Conservation (phyloP, 768 basidiomycete species). For the Tulasnella sp. region DNA sequence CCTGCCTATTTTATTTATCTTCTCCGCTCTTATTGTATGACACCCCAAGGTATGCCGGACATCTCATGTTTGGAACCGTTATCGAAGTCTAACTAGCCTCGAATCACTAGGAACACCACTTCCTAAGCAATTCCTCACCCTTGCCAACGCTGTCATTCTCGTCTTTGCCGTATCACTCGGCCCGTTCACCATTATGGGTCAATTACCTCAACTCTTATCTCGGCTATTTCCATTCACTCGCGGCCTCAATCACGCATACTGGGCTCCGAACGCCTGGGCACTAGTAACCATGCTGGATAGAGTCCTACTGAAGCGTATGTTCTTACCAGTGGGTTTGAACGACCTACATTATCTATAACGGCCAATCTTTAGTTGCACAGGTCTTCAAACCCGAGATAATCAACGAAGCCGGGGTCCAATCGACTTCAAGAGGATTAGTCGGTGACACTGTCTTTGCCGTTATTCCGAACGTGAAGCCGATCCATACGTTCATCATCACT, state of each 20-base stretch:
- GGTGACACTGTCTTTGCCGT: constrained; percentile 93
- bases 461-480: constrained; percentile 85
- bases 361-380: constrained; percentile 53
- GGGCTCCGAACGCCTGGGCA: constrained; percentile 93
- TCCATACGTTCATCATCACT: constrained; percentile 83
- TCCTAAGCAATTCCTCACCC: constrained; percentile 70
- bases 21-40: constrained; percentile 83
- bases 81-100: neutral
- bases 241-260: constrained; percentile 95
- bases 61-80: neutral
- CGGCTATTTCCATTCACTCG: constrained; percentile 94
- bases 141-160: constrained; percentile 77
- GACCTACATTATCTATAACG: neutral
- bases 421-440: constrained; percentile 87
- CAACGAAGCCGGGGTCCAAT: constrained; percentile 71
- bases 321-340: neutral
- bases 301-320: constrained; percentile 71
- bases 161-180: constrained; percentile 83
- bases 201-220: constrained; percentile 81
- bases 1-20: constrained; percentile 94
- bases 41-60: constrained; percentile 51
- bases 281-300: constrained; percentile 81
- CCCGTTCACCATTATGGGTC: constrained; percentile 84
- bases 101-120: constrained; percentile 54
- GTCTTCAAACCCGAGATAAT: constrained; percentile 58